Percentiles rank a stretch among this genome's conserved stretches.
These are phyloP conservation scores for Cenchrus fungigraminus DNA, from an alignment of 176 grass and related monocot species.

Conservation along the genomic window DNA sequence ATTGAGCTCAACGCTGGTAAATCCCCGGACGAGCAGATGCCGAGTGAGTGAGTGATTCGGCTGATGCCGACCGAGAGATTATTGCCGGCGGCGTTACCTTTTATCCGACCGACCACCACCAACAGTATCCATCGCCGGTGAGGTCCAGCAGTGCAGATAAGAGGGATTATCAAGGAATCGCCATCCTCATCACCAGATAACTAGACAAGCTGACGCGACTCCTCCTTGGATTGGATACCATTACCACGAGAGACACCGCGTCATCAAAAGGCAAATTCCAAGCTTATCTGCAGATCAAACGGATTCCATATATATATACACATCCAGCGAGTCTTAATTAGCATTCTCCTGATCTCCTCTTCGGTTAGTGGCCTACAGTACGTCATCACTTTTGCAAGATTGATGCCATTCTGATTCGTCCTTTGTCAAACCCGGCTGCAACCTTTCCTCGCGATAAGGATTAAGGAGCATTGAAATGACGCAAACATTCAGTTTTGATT, in stretches of 20 bases:
- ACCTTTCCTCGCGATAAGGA: not conserved
- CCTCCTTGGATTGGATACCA: not conserved
- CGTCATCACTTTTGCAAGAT: not conserved
- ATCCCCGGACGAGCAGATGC: too few relatives aligned
- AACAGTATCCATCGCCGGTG: not conserved
- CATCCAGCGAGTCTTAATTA: not conserved
- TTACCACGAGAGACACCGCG: not conserved
- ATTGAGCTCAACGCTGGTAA: too few relatives aligned
- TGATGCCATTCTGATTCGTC: not conserved
- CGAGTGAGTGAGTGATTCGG: not conserved
- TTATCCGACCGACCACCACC: not conserved
- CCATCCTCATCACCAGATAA: conserved; percentile 5
- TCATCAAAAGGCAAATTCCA: not conserved
- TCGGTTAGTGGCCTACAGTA: not conserved
- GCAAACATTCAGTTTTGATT: not conserved
- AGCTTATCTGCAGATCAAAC: conserved; percentile 26
- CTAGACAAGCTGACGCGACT: not conserved
- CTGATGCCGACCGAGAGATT: not conserved
- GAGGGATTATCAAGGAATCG: conserved; percentile 4
- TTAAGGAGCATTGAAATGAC: not conserved
- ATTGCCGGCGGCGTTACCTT: not conserved
- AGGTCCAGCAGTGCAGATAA: conserved; percentile 4
- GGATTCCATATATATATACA: not conserved
- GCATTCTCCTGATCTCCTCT: not conserved
- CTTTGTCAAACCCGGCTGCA: not conserved